Evolutionary conservation across 192 early-diverging fungal genomes (phyloP).

Genomic region (Oehlia diaphana): DNA sequence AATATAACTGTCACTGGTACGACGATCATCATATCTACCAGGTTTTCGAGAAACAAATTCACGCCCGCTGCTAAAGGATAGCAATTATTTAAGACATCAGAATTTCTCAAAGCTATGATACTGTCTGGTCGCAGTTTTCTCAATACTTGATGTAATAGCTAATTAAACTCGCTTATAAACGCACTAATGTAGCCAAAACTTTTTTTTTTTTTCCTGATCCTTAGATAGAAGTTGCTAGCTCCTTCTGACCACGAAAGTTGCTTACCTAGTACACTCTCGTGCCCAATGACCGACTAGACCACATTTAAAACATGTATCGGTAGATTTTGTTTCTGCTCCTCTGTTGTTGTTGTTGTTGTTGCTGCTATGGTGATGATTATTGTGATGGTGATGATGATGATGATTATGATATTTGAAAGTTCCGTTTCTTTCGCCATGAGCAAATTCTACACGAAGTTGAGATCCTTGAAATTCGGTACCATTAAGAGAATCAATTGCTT

Average conservation of each 20-base stretch:
- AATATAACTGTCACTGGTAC: conserved; percentile 18
- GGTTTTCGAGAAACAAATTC: conserved; percentile 21
- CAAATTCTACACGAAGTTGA: conserved; percentile 32
- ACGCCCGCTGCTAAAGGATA: conserved; percentile 17
- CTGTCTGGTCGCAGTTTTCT: not conserved
- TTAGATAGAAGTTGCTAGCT: not conserved
- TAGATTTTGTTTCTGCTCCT: conserved; percentile 12
- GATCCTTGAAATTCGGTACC: conserved; percentile 31
- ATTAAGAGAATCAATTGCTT: conserved; percentile 30
- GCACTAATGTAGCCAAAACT: not conserved
- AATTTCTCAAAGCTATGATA: conserved; percentile 18
- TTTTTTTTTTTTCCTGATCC: not conserved
- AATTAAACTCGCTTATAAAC: not conserved
- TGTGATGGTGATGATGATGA: too few species aligned
- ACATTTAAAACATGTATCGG: conserved; percentile 33
- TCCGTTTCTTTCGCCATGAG: conserved; percentile 27
- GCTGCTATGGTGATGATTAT: too few species aligned
- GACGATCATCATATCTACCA: conserved; percentile 22
- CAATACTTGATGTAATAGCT: conserved; percentile 6
- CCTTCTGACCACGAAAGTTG: not conserved
- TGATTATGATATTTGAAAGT: not conserved
- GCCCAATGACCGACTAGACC: conserved; percentile 31
- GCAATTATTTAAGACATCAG: conserved; percentile 25
- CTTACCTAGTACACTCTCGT: conserved; percentile 36
- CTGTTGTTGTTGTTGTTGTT: not conserved